Percentiles rank a stretch among this genome's conserved stretches.
These are phyloP conservation scores for Penicillium freii DNA, from an alignment of 2,329 filamentous ascomycete species.

Conservation along the genomic window DNA sequence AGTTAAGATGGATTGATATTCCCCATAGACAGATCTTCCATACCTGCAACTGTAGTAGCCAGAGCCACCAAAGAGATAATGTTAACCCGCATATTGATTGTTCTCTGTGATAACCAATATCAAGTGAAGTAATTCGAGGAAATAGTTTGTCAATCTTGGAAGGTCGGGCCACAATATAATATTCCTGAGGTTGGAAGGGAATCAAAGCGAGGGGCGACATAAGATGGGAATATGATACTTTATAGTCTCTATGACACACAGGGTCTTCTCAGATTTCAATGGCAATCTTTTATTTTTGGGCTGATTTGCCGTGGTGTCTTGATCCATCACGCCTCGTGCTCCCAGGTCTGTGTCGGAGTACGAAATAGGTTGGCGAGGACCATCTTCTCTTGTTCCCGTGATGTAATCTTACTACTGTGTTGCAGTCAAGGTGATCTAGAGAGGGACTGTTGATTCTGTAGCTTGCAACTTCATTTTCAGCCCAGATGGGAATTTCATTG, in stretches of 20 bases:
- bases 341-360: conserved; percentile 14
- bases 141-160: neutral
- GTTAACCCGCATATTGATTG: conserved; percentile 30
- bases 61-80: conserved; percentile 29
- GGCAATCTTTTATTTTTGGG: conserved; percentile 15
- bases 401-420: neutral
- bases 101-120: neutral
- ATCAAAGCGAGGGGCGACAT: conserved; percentile 3
- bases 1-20: neutral
- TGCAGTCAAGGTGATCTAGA: neutral
- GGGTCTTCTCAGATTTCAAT: conserved; percentile 3
- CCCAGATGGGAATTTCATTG: conserved; percentile 13
- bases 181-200: conserved; percentile 7
- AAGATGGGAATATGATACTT: conserved; percentile 5
- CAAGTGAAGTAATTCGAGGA: neutral
- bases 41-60: conserved; percentile 33
- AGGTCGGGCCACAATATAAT: neutral
- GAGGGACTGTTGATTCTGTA: conserved; percentile 1
- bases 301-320: conserved; percentile 12
- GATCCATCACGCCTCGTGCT: conserved; percentile 18
- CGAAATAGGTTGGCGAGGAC: conserved; percentile 9
- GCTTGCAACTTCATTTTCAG: conserved; percentile 10
- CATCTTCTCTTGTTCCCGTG: neutral
- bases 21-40: neutral
- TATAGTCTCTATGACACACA: conserved; percentile 12